phyloP scores from a whole-genome alignment of 1,284 basidiomycete genomes.

The Irpex lacteus region DNA sequence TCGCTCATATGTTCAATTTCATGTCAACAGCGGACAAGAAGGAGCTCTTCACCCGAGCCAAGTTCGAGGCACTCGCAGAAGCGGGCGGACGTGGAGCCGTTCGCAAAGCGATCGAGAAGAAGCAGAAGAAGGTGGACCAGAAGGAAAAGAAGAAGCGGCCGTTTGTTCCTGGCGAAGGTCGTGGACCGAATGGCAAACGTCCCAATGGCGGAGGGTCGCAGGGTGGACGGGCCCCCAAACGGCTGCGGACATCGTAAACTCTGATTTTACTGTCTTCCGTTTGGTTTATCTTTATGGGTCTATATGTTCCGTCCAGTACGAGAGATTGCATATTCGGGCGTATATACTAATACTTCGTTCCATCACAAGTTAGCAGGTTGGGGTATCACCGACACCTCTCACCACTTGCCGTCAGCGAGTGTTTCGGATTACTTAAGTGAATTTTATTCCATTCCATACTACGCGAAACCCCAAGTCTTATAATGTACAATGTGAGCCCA shows the following conservation, averaged over 20 bases:
- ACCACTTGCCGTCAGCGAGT: no score
- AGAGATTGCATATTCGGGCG: no score
- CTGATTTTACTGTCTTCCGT: not conserved
- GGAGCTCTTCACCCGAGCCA: conserved; percentile 67
- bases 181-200: not conserved
- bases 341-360: no score
- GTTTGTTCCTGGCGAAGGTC: conserved; percentile 35
- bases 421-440: no score
- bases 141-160: conserved; percentile 89
- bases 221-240: conserved; percentile 11
- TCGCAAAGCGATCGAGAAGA: conserved; percentile 87
- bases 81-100: conserved; percentile 78
- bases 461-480: no score
- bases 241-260: conserved; percentile 9
- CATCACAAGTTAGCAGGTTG: no score
- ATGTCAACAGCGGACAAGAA: conserved; percentile 69
- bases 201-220: not conserved
- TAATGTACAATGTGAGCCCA: no score
- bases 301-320: not conserved
- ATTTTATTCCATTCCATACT: no score
- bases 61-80: conserved; percentile 73
- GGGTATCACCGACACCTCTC: no score
- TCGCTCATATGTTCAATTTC: no score
- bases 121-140: conserved; percentile 81
- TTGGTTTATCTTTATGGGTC: not conserved